Base-by-base conservation (phyloP, 2,329 filamentous ascomycete genomes). In the Curvularia hawaiiensis region DNA sequence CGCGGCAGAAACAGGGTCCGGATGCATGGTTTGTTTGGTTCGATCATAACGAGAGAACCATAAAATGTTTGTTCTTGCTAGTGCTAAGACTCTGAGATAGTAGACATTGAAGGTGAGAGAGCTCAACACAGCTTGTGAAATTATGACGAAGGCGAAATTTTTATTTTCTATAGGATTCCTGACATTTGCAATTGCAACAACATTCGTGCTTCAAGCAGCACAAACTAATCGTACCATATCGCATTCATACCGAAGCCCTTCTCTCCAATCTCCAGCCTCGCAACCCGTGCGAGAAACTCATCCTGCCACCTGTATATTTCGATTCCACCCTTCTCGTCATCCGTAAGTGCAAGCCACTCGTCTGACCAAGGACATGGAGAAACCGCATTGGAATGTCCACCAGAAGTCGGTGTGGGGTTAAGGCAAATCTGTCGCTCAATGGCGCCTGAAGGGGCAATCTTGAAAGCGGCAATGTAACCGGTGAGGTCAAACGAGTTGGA, bases 231-330 rank as follows among this genome's bases (percentile, higher is more conserved):
- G 75, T 95, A 95, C 92, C 92, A 96, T 62, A 96, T 92, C n/a
- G 91, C 91, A 78, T 96, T 96, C 92, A 96, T 96, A 1, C 91
- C 91, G 74, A 96, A 96, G 1, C 92, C 92, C n/a, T 90, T 90
- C 79, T 96, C 92, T 6, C 88, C 87, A 38, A 96, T 88, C 65
- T 91, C 87, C 61, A 90, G 81, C 61, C 90, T 83, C 16, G 91
- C 91, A 8, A 96, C 91, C 3, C 91, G 81, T 2, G 86, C 88
- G 52, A 96, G 78, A 66, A 89, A 91, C 81, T 95, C 91, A 57
- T 92, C 88, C 63, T 89, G 83, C 90, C 91, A 96, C 52, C 91
- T 83, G 75, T 96, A 96, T 55, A 96, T 90, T 79, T 96, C 92
- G 20, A 96, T 79, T 79, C 90, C 94, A 6, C 92, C 92, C 65